Evolutionary conservation across 176 grass and related monocot genomes (phyloP).

Genomic region (Lolium multiflorum): DNA sequence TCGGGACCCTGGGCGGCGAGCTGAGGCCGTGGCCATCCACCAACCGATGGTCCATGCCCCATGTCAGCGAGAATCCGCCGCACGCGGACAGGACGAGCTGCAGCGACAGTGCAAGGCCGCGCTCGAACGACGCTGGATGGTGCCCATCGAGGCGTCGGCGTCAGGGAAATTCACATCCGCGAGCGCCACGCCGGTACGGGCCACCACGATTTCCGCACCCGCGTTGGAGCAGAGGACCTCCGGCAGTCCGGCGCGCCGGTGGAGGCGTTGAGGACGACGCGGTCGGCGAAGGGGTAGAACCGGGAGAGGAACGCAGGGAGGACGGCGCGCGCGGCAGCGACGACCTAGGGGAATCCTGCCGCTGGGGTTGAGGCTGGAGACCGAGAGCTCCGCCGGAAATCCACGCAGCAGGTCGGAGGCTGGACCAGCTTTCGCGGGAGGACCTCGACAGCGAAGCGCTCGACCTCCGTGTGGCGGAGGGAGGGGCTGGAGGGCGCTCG

Average conservation of each 20-base stretch:
- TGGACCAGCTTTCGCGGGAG: too few species aligned
- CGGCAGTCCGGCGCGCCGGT: slow-evolving; percentile 16
- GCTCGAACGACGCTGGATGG: slow-evolving; percentile 50
- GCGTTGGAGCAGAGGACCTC: slow-evolving; percentile 59
- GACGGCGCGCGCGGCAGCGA: slow-evolving; percentile 27
- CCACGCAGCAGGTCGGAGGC: too few species aligned
- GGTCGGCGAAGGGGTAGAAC: slow-evolving; percentile 27
- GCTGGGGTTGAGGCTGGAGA: too few species aligned
- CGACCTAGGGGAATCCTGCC: too few species aligned
- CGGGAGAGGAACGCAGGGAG: slow-evolving; percentile 26
- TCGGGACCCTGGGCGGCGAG: too few species aligned
- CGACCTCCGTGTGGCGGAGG: too few species aligned
- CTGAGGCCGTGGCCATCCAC: slow-evolving; percentile 69
- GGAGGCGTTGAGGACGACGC: slow-evolving; percentile 16
- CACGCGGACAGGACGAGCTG: slow-evolving; percentile 71
- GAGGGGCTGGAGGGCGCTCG: too few species aligned
- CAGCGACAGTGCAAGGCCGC: slow-evolving; percentile 59
- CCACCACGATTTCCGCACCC: slow-evolving; percentile 71
- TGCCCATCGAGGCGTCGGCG: slow-evolving; percentile 40
- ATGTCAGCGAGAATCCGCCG: slow-evolving; percentile 73
- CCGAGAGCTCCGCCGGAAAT: too few species aligned
- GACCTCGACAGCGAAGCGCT: too few species aligned
- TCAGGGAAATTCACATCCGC: slow-evolving; percentile 59
- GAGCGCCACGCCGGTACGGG: slow-evolving; percentile 27
- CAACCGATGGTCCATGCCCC: slow-evolving; percentile 66